phyloP scores from a whole-genome alignment of 306 rosid species.

The Leucaena leucocephala region DNA sequence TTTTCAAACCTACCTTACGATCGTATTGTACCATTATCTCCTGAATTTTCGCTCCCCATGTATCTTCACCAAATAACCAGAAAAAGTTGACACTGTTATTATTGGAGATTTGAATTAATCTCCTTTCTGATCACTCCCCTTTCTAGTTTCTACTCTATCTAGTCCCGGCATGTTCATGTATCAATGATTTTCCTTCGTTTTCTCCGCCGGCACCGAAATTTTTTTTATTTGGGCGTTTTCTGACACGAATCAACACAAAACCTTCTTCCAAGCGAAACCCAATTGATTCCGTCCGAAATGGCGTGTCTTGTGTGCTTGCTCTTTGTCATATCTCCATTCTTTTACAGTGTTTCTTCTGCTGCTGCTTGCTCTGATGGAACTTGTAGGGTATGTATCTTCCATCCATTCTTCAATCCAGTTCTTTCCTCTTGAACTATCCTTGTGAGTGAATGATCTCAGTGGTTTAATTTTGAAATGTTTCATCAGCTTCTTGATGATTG shows the following conservation, averaged over 20 bases:
- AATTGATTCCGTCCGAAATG: constrained; percentile 11
- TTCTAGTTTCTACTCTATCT: too few species aligned
- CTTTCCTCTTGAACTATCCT: neutral
- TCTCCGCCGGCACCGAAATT: neutral
- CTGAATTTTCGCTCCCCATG: neutral
- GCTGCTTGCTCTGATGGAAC: constrained; percentile 57
- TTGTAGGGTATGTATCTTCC: constrained; percentile 56
- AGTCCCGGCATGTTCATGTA: neutral
- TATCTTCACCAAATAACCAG: neutral
- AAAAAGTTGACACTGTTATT: neutral
- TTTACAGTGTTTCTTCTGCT: constrained; percentile 34
- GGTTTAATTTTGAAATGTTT: neutral
- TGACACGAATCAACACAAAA: neutral
- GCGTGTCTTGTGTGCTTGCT: constrained; percentile 1
- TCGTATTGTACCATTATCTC: neutral
- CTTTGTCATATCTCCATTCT: constrained; percentile 16
- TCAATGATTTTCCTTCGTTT: neutral
- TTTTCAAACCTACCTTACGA: neutral
- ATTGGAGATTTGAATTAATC: neutral
- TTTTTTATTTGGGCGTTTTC: neutral
- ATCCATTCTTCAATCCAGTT: neutral
- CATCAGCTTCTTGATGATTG: constrained; percentile 68
- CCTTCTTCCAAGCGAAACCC: neutral
- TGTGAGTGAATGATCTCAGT: neutral
- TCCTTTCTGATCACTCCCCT: neutral